These are phyloP conservation scores for Penicillium glabrum DNA, from an alignment of 2,329 filamentous ascomycete species.

Conservation along the genomic window DNA sequence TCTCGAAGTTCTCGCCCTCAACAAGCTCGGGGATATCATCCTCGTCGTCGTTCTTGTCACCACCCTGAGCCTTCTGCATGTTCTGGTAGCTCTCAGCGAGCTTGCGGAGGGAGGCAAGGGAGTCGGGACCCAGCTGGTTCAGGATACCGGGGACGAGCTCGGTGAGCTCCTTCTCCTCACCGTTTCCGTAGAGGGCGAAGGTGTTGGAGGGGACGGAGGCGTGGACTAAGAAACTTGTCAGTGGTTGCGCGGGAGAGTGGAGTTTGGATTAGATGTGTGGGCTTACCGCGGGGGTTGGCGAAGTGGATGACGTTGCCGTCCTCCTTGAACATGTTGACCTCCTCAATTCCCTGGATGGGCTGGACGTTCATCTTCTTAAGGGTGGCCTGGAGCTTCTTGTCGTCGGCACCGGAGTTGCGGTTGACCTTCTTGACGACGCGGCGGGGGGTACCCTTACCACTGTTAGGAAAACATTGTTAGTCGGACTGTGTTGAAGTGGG, in stretches of 20 bases:
- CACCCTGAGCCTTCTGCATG: slow-evolving; percentile 89
- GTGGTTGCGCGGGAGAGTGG: background rate
- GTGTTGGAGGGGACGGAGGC: slow-evolving; percentile 97
- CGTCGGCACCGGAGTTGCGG: slow-evolving; percentile 87
- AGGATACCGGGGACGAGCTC: slow-evolving; percentile 99
- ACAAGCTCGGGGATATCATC: slow-evolving; percentile 94
- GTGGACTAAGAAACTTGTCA: slow-evolving; percentile 65
- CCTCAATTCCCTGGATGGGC: slow-evolving; percentile 98
- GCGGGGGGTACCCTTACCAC: slow-evolving; percentile 97
- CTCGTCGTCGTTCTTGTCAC: slow-evolving; percentile 75
- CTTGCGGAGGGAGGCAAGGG: slow-evolving; percentile 94
- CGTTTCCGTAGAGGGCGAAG: slow-evolving; percentile 98
- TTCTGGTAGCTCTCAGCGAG: slow-evolving; percentile 99
- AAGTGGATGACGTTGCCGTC: slow-evolving; percentile 99
- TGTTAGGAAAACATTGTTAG: slow-evolving; percentile 37
- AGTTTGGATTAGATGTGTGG: too few species aligned
- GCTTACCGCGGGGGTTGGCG: slow-evolving; percentile 90
- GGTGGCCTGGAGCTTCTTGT: slow-evolving; percentile 98
- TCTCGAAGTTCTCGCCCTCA: slow-evolving; percentile 96
- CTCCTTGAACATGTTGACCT: slow-evolving; percentile 99
- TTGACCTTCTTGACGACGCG: slow-evolving; percentile 98
- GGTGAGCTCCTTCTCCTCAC: slow-evolving; percentile 99
- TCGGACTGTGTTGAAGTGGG: background rate
- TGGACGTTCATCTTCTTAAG: slow-evolving; percentile 99
- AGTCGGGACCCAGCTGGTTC: slow-evolving; percentile 98